Conservation (phyloP, 208 protist genomes). For the Crithidia bombi region DNA sequence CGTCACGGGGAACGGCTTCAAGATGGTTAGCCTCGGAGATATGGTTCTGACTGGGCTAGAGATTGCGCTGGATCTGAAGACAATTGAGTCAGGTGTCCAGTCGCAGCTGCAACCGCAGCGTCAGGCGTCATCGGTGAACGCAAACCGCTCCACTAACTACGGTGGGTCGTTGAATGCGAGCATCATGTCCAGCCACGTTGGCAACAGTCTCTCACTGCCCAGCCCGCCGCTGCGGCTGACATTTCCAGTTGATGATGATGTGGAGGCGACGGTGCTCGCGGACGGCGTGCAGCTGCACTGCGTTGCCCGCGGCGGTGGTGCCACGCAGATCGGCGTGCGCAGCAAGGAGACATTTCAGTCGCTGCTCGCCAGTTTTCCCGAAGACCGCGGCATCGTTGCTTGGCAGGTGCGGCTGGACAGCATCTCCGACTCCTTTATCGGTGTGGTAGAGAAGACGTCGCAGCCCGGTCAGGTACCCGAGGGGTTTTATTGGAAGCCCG, state of each 20-base stretch:
- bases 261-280: conserved; percentile 55
- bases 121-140: not conserved
- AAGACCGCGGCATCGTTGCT: conserved; percentile 58
- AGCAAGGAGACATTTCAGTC: conserved; percentile 71
- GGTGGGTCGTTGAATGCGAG: conserved; percentile 9
- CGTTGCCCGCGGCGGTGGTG: conserved; percentile 38
- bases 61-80: conserved; percentile 60
- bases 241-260: conserved; percentile 73
- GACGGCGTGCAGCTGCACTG: conserved; percentile 72
- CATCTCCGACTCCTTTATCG: conserved; percentile 75
- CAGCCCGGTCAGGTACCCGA: conserved; percentile 38
- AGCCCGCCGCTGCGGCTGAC: conserved; percentile 44
- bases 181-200: conserved; percentile 10
- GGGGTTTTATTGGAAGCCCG: conserved; percentile 88
- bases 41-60: conserved; percentile 52
- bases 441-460: conserved; percentile 68
- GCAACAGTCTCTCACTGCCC: not conserved
- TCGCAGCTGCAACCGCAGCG: conserved; percentile 10
- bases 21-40: conserved; percentile 53
- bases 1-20: conserved; percentile 67
- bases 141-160: conserved; percentile 4
- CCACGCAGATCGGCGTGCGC: conserved; percentile 78
- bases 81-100: conserved; percentile 11
- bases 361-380: conserved; percentile 43
- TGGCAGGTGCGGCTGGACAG: conserved; percentile 79